Conservation (phyloP, 2,329 filamentous ascomycete species). For the Epichloe bromicola region DNA sequence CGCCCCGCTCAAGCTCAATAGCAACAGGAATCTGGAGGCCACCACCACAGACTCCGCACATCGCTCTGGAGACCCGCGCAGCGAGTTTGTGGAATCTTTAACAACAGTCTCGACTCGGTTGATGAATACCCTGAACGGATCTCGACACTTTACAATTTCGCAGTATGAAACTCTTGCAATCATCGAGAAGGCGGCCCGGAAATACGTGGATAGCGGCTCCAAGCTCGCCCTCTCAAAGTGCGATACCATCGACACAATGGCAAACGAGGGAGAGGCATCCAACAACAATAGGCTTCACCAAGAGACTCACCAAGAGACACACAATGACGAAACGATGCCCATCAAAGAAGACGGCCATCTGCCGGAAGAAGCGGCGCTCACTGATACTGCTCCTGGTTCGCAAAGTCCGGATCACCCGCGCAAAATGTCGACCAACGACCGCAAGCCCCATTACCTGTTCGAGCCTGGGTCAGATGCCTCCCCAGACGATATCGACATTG, state of each 20-base stretch:
- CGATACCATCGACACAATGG: background rate
- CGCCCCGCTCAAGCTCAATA: slow-evolving; percentile 7
- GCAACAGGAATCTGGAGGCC: slow-evolving; percentile 6
- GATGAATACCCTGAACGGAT: slow-evolving; percentile 27
- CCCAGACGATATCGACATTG: slow-evolving; percentile 39
- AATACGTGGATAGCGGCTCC: slow-evolving; percentile 29
- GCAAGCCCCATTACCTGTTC: background rate
- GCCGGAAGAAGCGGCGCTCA: background rate
- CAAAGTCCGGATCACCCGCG: background rate
- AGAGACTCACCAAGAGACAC: background rate
- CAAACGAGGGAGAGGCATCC: background rate
- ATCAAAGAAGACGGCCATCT: background rate
- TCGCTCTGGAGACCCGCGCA: slow-evolving; percentile 13
- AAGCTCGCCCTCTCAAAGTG: background rate
- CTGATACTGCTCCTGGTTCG: background rate
- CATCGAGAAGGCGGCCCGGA: slow-evolving; percentile 37
- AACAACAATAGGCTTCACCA: too few relatives aligned
- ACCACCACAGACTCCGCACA: slow-evolving; percentile 3
- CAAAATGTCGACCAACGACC: too few relatives aligned
- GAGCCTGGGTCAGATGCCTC: slow-evolving; percentile 9
- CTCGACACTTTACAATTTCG: slow-evolving; percentile 17
- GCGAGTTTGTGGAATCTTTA: slow-evolving; percentile 21
- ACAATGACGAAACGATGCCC: background rate
- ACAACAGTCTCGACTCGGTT: slow-evolving; percentile 29
- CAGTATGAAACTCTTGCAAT: slow-evolving; percentile 36